Evolutionary conservation across 495 filamentous ascomycete genomes (phyloP).

Genomic region (Penicillium daleae): DNA sequence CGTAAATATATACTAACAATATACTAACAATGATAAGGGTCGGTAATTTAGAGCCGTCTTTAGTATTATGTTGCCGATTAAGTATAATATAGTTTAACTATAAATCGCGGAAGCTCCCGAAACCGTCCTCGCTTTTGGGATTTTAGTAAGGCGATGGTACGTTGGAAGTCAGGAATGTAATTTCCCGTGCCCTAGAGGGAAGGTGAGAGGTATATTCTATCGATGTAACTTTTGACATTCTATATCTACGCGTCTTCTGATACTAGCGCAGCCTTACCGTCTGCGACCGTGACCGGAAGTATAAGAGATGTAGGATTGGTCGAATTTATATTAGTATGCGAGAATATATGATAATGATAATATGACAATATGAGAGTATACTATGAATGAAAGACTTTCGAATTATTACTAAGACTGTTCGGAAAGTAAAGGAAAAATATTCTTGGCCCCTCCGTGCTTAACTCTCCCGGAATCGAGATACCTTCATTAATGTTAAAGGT

Average conservation of each 20-base stretch:
- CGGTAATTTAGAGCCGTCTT: background rate
- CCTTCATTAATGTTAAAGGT: background rate
- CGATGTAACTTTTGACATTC: constrained; percentile 2
- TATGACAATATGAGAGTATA: background rate
- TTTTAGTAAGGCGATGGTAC: background rate
- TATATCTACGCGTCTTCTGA: background rate
- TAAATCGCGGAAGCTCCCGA: background rate
- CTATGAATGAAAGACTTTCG: background rate
- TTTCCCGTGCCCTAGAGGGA: background rate
- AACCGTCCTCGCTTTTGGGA: background rate
- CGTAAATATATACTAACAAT: background rate
- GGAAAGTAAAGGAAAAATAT: background rate
- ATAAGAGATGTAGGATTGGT: background rate
- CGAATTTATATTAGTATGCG: background rate
- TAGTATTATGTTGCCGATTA: background rate
- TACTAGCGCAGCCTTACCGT: background rate
- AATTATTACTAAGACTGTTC: too few relatives aligned
- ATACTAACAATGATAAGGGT: background rate
- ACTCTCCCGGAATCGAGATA: constrained; percentile 1
- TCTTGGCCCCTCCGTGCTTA: background rate
- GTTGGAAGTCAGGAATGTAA: background rate
- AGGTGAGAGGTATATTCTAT: background rate
- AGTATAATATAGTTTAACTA: background rate
- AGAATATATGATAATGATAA: background rate
- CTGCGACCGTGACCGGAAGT: background rate